phyloP scores from a whole-genome alignment of 371 early-diverging fungal species.

The Rhizopus delemar region DNA sequence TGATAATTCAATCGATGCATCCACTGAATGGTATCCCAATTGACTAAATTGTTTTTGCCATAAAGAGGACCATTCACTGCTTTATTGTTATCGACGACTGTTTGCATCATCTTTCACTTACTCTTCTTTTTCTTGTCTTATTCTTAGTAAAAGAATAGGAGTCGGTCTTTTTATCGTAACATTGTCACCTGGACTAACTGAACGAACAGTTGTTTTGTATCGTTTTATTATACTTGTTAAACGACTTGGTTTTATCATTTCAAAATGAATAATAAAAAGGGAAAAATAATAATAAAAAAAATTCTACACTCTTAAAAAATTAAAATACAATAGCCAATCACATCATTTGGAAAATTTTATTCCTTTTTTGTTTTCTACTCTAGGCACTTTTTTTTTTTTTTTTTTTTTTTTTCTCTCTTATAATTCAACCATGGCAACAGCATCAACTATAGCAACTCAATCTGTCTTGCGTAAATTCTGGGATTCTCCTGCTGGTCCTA shows the following conservation, averaged over 20 bases:
- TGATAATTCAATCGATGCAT: constrained; percentile 12
- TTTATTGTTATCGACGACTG: background rate
- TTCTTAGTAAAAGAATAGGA: constrained; percentile 21
- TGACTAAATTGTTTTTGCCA: constrained; percentile 36
- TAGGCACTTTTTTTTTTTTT: constrained; percentile 3
- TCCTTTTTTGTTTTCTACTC: too few relatives aligned
- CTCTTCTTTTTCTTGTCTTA: constrained; percentile 9
- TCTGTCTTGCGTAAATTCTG: constrained; percentile 64
- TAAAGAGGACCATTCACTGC: constrained; percentile 7
- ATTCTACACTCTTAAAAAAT: too few relatives aligned
- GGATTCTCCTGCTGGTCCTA: constrained; percentile 75
- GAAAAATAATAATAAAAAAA: background rate
- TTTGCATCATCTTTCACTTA: background rate
- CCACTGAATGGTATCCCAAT: constrained; percentile 29
- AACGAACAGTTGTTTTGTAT: constrained; percentile 8
- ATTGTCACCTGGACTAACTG: constrained; percentile 9
- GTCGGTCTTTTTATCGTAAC: constrained; percentile 20
- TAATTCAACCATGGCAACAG: constrained; percentile 41
- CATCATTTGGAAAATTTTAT: too few relatives aligned
- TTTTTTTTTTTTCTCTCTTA: constrained; percentile 9
- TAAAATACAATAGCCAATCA: too few relatives aligned
- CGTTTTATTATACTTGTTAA: constrained; percentile 1
- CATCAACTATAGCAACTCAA: constrained; percentile 49
- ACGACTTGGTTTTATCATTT: background rate
- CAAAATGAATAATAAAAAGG: background rate